Evolutionary conservation across 495 filamentous ascomycete species (phyloP).

Genomic region (Opeltia flavorubescens): DNA sequence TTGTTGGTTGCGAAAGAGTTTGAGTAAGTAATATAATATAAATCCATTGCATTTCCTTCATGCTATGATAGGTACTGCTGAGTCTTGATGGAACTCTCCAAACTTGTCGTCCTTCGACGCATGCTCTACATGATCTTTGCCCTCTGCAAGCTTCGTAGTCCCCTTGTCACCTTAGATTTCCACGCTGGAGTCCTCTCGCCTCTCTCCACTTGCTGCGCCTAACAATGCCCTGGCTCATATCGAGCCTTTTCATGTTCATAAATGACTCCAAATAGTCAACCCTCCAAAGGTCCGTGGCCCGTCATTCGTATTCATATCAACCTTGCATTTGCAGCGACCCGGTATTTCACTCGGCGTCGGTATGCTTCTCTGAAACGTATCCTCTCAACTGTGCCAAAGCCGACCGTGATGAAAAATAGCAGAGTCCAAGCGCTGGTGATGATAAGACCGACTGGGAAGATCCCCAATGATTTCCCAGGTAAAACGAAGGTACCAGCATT

Average conservation of each 20-base stretch:
- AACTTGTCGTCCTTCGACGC: not conserved
- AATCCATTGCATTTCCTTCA: too few species aligned
- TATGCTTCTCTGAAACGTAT: conserved; percentile 51
- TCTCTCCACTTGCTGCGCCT: not conserved
- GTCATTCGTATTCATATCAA: not conserved
- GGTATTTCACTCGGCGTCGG: conserved; percentile 30
- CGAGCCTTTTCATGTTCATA: not conserved
- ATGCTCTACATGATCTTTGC: not conserved
- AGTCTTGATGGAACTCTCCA: not conserved
- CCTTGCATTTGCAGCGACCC: not conserved
- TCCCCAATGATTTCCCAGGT: conserved; percentile 50
- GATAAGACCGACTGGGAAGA: conserved; percentile 54
- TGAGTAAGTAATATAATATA: too few species aligned
- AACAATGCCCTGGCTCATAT: not conserved
- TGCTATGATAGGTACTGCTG: not conserved
- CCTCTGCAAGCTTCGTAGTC: not conserved
- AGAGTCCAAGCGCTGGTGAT: conserved; percentile 48
- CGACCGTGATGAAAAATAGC: conserved; percentile 40
- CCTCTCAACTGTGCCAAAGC: conserved; percentile 45
- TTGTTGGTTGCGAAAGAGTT: too few species aligned
- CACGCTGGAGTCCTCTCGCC: not conserved
- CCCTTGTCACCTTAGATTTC: not conserved
- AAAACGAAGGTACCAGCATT: conserved; percentile 38
- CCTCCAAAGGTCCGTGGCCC: not conserved
- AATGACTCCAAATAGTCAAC: not conserved